A percentile compares a stretch with the other conserved stretches of the same genome.
Evolutionary conservation across 2,329 filamentous ascomycete genomes (phyloP).

Genomic region (Fulvia fulva): DNA sequence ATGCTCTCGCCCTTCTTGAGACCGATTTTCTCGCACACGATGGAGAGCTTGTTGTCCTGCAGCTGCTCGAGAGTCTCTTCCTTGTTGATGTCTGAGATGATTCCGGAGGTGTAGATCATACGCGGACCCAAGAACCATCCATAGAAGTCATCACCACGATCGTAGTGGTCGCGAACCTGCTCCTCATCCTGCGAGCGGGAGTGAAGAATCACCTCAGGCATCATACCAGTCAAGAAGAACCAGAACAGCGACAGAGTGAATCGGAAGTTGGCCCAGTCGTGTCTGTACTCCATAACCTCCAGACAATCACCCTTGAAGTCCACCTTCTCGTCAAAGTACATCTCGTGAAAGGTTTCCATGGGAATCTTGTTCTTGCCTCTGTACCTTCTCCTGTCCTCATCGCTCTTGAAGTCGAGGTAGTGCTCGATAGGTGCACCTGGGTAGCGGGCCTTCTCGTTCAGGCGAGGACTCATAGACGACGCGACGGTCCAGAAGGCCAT

Average conservation of each 20-base stretch:
- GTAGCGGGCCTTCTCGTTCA: slow-evolving; percentile 85
- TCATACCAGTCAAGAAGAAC: slow-evolving; percentile 82
- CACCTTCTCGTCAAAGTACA: slow-evolving; percentile 93
- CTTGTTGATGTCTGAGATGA: slow-evolving; percentile 80
- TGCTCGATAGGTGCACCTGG: slow-evolving; percentile 85
- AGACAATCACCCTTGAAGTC: slow-evolving; percentile 92
- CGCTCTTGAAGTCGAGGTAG: slow-evolving; percentile 77
- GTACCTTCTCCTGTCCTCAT: slow-evolving; percentile 61
- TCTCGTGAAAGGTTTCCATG: slow-evolving; percentile 93
- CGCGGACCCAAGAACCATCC: slow-evolving; percentile 96
- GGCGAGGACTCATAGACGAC: slow-evolving; percentile 78
- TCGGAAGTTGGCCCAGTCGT: slow-evolving; percentile 94
- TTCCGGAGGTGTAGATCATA: slow-evolving; percentile 97
- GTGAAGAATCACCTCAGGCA: slow-evolving; percentile 89
- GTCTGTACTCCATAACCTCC: slow-evolving; percentile 86
- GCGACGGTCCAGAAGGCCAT: slow-evolving; percentile 75
- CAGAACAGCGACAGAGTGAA: slow-evolving; percentile 84
- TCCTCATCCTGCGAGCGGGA: slow-evolving; percentile 93
- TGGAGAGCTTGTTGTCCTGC: slow-evolving; percentile 93
- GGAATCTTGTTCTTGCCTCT: slow-evolving; percentile 75
- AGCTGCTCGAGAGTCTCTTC: slow-evolving; percentile 93
- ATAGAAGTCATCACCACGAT: slow-evolving; percentile 97
- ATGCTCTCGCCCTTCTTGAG: slow-evolving; percentile 75
- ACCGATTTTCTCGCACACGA: slow-evolving; percentile 93
- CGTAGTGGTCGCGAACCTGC: slow-evolving; percentile 96